phyloP scores from a whole-genome alignment of 805 yeast species.

The Lachancea dasiensis region DNA sequence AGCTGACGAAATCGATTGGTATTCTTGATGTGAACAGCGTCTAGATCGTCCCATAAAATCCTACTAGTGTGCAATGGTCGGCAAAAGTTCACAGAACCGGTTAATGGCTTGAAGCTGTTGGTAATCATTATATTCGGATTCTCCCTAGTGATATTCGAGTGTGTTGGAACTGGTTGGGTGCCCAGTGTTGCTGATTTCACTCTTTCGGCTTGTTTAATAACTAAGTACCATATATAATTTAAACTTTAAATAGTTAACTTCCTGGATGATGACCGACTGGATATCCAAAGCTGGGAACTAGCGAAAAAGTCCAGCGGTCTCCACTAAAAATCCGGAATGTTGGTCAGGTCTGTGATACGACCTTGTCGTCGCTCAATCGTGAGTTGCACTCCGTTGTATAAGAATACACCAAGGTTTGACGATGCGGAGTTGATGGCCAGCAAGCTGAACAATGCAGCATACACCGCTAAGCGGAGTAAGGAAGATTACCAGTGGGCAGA shows the following conservation, averaged over 20 bases:
- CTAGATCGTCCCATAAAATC: constrained; percentile 13
- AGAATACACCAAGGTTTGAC: constrained; percentile 29
- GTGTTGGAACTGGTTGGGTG: too few species aligned
- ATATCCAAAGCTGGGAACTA: too few species aligned
- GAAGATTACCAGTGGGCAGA: constrained; percentile 20
- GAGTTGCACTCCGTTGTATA: constrained; percentile 1
- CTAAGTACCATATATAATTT: too few species aligned
- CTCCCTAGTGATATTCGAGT: too few species aligned
- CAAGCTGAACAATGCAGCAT: constrained; percentile 22
- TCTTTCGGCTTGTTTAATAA: too few species aligned
- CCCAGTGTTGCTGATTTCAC: too few species aligned
- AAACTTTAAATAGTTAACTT: too few species aligned
- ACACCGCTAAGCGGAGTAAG: constrained; percentile 25
- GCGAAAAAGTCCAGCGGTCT: too few species aligned
- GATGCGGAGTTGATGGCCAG: constrained; percentile 31
- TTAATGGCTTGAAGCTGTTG: not conserved
- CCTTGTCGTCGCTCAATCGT: not conserved
- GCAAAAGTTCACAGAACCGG: not conserved
- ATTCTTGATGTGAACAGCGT: constrained; percentile 48
- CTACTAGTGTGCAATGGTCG: constrained; percentile 1
- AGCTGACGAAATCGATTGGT: constrained; percentile 68
- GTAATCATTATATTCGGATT: not conserved
- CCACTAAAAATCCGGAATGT: too few species aligned
- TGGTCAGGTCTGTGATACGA: not conserved
- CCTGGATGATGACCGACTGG: too few species aligned